Evolutionary conservation across 2,329 filamentous ascomycete species (phyloP).

Genomic region (Trichoderma endophyticum): DNA sequence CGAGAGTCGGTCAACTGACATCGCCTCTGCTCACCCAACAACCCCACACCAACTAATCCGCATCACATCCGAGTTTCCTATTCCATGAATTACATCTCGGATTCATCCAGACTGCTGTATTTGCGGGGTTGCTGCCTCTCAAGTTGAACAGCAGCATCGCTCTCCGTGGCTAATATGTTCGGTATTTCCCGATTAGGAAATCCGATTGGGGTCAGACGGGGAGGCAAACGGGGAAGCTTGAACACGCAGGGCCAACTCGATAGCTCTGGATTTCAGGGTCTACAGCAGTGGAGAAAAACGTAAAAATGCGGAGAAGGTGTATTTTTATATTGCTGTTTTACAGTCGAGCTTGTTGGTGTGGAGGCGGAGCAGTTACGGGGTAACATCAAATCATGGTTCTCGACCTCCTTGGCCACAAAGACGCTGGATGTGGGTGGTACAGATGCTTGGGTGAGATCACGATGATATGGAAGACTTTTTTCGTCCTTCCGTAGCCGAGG

Average conservation of each 20-base stretch:
- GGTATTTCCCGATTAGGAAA: slow-evolving; percentile 23
- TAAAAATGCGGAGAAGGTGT: background rate
- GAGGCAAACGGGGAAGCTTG: background rate
- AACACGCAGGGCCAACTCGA: slow-evolving; percentile 11
- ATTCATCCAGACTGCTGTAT: background rate
- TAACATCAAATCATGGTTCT: background rate
- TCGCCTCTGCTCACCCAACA: background rate
- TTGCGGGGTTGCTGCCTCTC: slow-evolving; percentile 2
- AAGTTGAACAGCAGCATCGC: background rate
- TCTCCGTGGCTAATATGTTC: background rate
- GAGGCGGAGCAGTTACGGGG: background rate
- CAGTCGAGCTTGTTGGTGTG: background rate
- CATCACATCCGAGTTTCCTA: background rate
- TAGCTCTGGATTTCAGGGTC: slow-evolving; percentile 3
- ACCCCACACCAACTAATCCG: background rate
- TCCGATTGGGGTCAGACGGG: slow-evolving; percentile 19
- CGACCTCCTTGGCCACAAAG: background rate
- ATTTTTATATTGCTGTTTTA: background rate
- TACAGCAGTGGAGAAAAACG: background rate
- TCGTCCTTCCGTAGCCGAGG: background rate
- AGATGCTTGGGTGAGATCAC: background rate
- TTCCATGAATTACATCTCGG: background rate
- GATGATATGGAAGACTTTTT: background rate
- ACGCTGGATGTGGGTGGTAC: background rate
- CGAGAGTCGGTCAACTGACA: background rate